Evolutionary conservation across 768 basidiomycete genomes (phyloP), one percentile per base, ranked within the genome.

Genomic region (Naganishia kalamii): DNA sequence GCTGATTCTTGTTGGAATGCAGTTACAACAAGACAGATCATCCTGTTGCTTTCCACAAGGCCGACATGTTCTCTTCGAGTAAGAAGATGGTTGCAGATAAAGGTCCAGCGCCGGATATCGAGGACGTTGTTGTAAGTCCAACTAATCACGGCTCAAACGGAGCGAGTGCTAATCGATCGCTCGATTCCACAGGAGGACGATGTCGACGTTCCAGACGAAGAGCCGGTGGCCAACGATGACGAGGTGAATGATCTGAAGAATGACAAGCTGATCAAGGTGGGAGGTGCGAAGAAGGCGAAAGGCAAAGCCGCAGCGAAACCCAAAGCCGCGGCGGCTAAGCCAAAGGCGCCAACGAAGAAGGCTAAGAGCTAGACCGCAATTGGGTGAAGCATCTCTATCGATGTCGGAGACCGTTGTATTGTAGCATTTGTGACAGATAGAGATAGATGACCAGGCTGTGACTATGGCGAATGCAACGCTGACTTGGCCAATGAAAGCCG

Each of bases 31-130:
- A 85, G 10, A 77, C 79, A 17, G 91, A 92, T 44, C 94, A 98
- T 75, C 96, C 96, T 0, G 88, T 99, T 71, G 86, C 96, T 0
- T 98, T 94, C 84, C 86, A 97, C 78, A 93, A 92, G 71, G 90
- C 87, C 13, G 76, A 77, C 3, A 81, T 83, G 67, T 75, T 76
- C 25, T 88, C 91, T 68, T 79, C 90, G 10, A 88, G 89, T 19
- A 90, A 88, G 75, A 93, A 91, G 83, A 93, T 88, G 71, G 81
- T 93, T 41, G 84, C 85, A 0, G 79, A 78, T 47, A 68, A 59
- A 10, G 89, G 85, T 3, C 84, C 88, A 4, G 84, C 85, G 11
- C 92, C 94, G 0, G 94, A 98, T 79, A 82, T 92, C 21, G 94
- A 97, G 75, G 94, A 98, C 57, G 92, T 87, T 68, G 91, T 89